Evolutionary conservation across 2,329 filamentous ascomycete species (phyloP).

Genomic region (Lachnellula arida): DNA sequence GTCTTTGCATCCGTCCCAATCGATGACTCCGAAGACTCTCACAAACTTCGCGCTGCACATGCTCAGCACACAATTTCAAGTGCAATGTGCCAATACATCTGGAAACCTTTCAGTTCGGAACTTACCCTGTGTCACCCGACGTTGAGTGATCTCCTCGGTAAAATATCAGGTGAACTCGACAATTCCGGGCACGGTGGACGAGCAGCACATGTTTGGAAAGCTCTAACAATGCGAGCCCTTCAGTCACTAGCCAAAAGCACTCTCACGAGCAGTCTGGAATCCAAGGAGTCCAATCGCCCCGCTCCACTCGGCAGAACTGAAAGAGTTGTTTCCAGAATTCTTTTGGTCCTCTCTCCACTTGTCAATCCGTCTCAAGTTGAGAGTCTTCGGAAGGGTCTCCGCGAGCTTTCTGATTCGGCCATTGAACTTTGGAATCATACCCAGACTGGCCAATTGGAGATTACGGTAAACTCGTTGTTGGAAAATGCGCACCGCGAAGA

Average conservation of each 20-base stretch:
- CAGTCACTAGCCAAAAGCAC: background rate
- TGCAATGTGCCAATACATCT: slow-evolving; percentile 13
- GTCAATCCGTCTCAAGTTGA: slow-evolving; percentile 4
- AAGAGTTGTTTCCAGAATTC: slow-evolving; percentile 6
- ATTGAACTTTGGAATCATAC: slow-evolving; percentile 13
- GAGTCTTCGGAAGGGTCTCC: slow-evolving; percentile 5
- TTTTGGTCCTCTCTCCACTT: slow-evolving; percentile 5
- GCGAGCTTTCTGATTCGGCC: slow-evolving; percentile 6
- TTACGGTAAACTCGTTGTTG: background rate
- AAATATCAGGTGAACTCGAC: slow-evolving; percentile 6
- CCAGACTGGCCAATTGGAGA: slow-evolving; percentile 7
- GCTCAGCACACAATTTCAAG: slow-evolving; percentile 14
- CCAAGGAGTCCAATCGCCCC: background rate
- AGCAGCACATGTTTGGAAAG: slow-evolving; percentile 13
- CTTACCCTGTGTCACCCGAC: slow-evolving; percentile 1
- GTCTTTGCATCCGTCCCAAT: slow-evolving; percentile 13
- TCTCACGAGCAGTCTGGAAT: background rate
- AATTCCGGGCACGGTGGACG: slow-evolving; percentile 5
- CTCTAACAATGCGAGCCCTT: slow-evolving; percentile 16
- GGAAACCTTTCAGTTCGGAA: slow-evolving; percentile 13
- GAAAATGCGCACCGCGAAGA: background rate
- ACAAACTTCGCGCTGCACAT: slow-evolving; percentile 12
- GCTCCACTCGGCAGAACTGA: slow-evolving; percentile 1
- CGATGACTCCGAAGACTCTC: slow-evolving; percentile 11
- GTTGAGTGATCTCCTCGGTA: slow-evolving; percentile 4